Conservation (phyloP, 768 basidiomycete genomes). For the Termitomyces sp. region DNA sequence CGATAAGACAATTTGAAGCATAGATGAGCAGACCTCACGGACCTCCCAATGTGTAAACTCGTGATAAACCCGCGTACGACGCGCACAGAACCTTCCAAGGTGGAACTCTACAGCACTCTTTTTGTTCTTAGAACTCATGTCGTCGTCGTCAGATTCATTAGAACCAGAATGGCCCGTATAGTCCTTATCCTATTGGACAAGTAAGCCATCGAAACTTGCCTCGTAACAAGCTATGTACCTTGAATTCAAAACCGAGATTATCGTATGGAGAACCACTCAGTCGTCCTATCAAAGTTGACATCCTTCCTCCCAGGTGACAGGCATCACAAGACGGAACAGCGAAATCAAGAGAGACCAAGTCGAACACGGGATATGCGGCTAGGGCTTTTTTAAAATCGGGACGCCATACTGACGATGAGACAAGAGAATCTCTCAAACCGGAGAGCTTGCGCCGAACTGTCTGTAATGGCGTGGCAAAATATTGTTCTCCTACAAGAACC, state of each 20-base stretch:
- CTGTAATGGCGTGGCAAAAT: constrained; percentile 68
- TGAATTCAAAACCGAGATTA: constrained; percentile 52
- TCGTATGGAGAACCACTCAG: constrained; percentile 72
- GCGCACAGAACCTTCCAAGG: constrained; percentile 79
- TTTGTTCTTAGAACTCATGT: constrained; percentile 15
- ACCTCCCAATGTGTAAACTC: constrained; percentile 84
- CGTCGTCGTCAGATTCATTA: constrained; percentile 7
- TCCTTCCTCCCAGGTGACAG: constrained; percentile 68
- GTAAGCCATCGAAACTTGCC: not conserved
- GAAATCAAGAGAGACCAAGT: constrained; percentile 47
- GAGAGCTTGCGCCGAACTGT: constrained; percentile 64
- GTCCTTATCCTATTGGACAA: constrained; percentile 2
- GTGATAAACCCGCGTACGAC: constrained; percentile 63
- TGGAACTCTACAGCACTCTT: constrained; percentile 37
- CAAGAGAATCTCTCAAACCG: constrained; percentile 68
- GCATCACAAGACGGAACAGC: constrained; percentile 71
- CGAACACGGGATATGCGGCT: constrained; percentile 63
- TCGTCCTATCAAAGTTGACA: constrained; percentile 58
- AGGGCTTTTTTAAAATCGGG: constrained; percentile 61
- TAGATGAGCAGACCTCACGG: constrained; percentile 14
- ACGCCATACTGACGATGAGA: constrained; percentile 83
- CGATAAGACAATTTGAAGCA: constrained; percentile 6
- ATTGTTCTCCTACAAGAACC: constrained; percentile 45
- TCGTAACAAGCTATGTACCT: constrained; percentile 11
- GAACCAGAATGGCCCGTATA: constrained; percentile 11